These are phyloP conservation scores for Mycena metata DNA, from an alignment of 768 basidiomycete genomes.

Conservation along the genomic window DNA sequence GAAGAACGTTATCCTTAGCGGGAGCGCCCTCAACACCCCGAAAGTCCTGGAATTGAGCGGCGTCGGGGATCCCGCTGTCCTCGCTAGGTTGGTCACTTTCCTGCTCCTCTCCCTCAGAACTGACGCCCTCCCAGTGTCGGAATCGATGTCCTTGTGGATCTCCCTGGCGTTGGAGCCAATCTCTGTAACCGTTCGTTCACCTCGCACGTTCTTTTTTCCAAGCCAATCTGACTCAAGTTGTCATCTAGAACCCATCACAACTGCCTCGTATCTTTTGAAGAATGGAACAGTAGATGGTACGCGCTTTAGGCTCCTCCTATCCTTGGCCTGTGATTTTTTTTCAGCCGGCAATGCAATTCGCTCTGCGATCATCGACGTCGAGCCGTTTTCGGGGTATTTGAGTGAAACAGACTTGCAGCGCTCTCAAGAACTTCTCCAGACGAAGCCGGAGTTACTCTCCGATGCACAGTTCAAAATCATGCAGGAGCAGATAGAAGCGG, in stretches of 20 bases:
- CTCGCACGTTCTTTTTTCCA: background rate
- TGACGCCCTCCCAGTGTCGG: slow-evolving; percentile 4
- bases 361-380: slow-evolving; percentile 25
- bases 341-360: slow-evolving; percentile 30
- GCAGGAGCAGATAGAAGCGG: slow-evolving; percentile 18
- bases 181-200: slow-evolving; percentile 28
- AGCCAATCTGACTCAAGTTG: background rate
- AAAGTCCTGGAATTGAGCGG: slow-evolving; percentile 34
- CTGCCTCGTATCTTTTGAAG: slow-evolving; percentile 25
- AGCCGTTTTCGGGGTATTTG: slow-evolving; percentile 25
- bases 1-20: slow-evolving; percentile 28
- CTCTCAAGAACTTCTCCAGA: slow-evolving; percentile 16
- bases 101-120: background rate
- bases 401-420: slow-evolving; percentile 9
- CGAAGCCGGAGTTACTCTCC: slow-evolving; percentile 20
- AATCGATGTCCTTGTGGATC: slow-evolving; percentile 19
- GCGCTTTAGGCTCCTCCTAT: background rate
- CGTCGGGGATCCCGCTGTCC: slow-evolving; percentile 27
- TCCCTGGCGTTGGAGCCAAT: slow-evolving; percentile 30
- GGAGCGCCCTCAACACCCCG: slow-evolving; percentile 26
- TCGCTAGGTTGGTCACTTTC: slow-evolving; percentile 3
- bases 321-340: background rate
- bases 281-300: slow-evolving; percentile 28
- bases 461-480: slow-evolving; percentile 26
- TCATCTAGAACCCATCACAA: slow-evolving; percentile 22